Conservation (phyloP, 106 monocot species). For the Amphibolis antarctica region DNA sequence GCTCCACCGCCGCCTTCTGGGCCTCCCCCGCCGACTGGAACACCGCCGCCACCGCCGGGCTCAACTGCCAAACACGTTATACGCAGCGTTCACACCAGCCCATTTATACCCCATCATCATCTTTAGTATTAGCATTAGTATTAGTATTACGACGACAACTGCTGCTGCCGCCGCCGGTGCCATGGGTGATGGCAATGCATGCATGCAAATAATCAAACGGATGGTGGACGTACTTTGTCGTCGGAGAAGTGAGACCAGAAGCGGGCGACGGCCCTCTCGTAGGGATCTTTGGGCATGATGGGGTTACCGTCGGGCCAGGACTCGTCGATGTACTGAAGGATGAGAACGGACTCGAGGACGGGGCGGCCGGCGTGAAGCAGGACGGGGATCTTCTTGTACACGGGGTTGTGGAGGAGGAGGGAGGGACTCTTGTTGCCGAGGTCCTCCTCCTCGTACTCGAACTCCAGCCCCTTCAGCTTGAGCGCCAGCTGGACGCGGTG, state of each 20-base stretch:
- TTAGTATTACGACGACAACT: too few species aligned
- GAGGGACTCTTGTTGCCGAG: slow-evolving; percentile 18
- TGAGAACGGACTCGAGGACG: slow-evolving; percentile 13
- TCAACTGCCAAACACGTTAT: slow-evolving; percentile 23
- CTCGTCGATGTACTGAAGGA: slow-evolving; percentile 22
- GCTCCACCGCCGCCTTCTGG: slow-evolving; percentile 35
- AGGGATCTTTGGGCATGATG: slow-evolving; percentile 10
- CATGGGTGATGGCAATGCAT: too few species aligned
- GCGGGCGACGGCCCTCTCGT: slow-evolving; percentile 9
- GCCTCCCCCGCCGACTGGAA: slow-evolving; percentile 43
- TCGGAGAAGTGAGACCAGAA: slow-evolving; percentile 22
- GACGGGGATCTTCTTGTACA: slow-evolving; percentile 21
- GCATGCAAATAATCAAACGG: background rate
- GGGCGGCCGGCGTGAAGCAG: slow-evolving; percentile 11
- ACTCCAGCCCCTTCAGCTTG: slow-evolving; percentile 19
- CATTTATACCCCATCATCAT: background rate
- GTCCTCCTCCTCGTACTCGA: slow-evolving; percentile 18
- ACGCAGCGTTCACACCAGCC: background rate
- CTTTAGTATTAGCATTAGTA: too few species aligned
- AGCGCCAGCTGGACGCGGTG: slow-evolving; percentile 19
- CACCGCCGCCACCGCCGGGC: slow-evolving; percentile 37
- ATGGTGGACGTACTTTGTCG: slow-evolving; percentile 6
- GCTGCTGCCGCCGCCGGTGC: too few species aligned
- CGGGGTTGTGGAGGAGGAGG: slow-evolving; percentile 19
- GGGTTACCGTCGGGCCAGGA: slow-evolving; percentile 4